phyloP scores from a whole-genome alignment of 2,329 filamentous ascomycete species.

The Beauveria australis region DNA sequence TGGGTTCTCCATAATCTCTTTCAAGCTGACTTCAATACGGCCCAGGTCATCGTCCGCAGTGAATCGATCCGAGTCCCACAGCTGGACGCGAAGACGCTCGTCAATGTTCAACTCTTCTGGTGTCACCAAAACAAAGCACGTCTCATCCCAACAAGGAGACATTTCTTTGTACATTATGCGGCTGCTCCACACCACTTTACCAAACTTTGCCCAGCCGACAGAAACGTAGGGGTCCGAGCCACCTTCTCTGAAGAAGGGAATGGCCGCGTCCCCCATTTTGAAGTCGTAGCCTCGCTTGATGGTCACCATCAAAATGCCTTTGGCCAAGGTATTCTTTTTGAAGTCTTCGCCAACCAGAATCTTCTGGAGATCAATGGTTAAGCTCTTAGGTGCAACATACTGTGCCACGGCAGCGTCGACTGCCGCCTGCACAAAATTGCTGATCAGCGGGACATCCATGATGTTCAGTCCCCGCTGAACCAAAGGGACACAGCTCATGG shows the following conservation, averaged over 20 bases:
- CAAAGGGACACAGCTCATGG: constrained; percentile 61
- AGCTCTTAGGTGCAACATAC: constrained; percentile 68
- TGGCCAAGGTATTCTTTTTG: constrained; percentile 62
- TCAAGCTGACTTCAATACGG: constrained; percentile 61
- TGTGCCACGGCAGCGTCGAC: constrained; percentile 67
- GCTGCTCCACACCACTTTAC: constrained; percentile 53
- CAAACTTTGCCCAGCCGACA: constrained; percentile 71
- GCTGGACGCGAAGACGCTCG: constrained; percentile 59
- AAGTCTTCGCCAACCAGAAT: constrained; percentile 73
- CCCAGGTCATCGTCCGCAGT: constrained; percentile 69
- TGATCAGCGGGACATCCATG: constrained; percentile 68
- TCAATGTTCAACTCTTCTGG: constrained; percentile 64
- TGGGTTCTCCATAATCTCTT: constrained; percentile 51
- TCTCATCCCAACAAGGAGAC: constrained; percentile 64
- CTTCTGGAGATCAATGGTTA: constrained; percentile 66
- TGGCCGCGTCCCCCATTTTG: constrained; percentile 58
- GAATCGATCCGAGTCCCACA: constrained; percentile 69
- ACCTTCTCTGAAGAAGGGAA: constrained; percentile 50
- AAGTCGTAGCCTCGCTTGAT: constrained; percentile 62
- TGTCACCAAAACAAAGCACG: constrained; percentile 59
- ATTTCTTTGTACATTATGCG: constrained; percentile 58
- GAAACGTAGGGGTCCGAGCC: constrained; percentile 64
- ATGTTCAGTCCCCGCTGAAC: constrained; percentile 62
- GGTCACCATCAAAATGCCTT: constrained; percentile 57
- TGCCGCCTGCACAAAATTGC: constrained; percentile 65